phyloP scores from a whole-genome alignment of 202 grass and related monocot species.

The Elaeis oleifera region DNA sequence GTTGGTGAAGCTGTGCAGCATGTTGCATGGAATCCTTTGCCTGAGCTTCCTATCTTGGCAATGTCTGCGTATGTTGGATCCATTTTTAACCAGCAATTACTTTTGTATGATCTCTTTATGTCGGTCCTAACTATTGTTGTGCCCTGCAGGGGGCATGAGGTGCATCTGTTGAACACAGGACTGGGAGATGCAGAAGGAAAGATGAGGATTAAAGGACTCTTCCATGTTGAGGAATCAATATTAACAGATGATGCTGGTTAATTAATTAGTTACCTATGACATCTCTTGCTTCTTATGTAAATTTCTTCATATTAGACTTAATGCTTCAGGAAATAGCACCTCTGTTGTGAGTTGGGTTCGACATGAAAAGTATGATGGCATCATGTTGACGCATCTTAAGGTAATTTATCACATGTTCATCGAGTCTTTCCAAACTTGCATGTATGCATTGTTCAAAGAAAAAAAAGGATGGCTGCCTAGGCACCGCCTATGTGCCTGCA shows the following conservation, averaged over 20 bases:
- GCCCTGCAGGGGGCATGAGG: slow-evolving; percentile 57
- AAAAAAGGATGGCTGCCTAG: slow-evolving; percentile 1
- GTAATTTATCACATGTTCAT: slow-evolving; percentile 28
- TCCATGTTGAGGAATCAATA: slow-evolving; percentile 37
- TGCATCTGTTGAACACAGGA: slow-evolving; percentile 68
- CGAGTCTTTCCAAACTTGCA: background rate
- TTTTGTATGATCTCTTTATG: slow-evolving; percentile 14
- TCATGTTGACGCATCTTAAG: slow-evolving; percentile 75
- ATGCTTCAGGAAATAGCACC: slow-evolving; percentile 55
- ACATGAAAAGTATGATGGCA: slow-evolving; percentile 66
- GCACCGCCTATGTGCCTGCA: no score
- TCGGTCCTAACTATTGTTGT: slow-evolving; percentile 21
- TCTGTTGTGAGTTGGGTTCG: slow-evolving; percentile 75
- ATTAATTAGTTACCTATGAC: slow-evolving; percentile 6
- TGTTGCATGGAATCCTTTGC: slow-evolving; percentile 84
- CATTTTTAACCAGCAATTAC: slow-evolving; percentile 3
- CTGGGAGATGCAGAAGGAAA: slow-evolving; percentile 67
- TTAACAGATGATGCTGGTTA: slow-evolving; percentile 48
- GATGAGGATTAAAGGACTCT: slow-evolving; percentile 54
- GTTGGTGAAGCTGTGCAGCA: slow-evolving; percentile 51
- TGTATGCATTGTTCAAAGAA: slow-evolving; percentile 3
- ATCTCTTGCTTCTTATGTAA: background rate
- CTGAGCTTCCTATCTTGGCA: slow-evolving; percentile 71
- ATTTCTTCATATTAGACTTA: slow-evolving; percentile 20
- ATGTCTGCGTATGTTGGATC: slow-evolving; percentile 53